Base-by-base conservation (phyloP, 2,329 filamentous ascomycete species). In the Aspergillus sp. region DNA sequence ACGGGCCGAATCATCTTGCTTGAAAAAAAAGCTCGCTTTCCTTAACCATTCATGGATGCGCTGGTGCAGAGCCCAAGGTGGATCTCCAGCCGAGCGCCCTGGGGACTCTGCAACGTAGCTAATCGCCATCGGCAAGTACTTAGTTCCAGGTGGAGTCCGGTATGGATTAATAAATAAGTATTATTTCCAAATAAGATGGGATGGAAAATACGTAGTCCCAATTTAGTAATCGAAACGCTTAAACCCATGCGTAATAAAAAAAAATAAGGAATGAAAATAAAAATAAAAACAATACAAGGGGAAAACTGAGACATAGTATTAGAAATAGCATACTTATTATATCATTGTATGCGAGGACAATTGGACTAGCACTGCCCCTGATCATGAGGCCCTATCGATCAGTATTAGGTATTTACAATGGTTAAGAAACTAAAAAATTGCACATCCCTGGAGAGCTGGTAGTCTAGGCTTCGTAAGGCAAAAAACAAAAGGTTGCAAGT, bases 81-180 rank as follows among this genome's bases (percentile, higher is more conserved):
- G 39, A 47, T 47, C 39, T 47, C 45, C 53, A 55, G 39, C 53
- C 39, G n/a, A 45, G 51, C 17, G 39, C 53, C n/a, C 25, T 55
- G 53, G 53, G 21, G 45, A 55, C 32, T 47, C 39, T 32, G 25
- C 39, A 45, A 50, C 25, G 45, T 45, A 55, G 13, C 53, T 55
- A 47, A 55, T 47, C 53, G 39, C 39, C n/a, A 19, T 43, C 23
- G 25, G 25, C 6, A 28, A 50, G 47, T 50, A 36, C 30, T 50
- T 17, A n/a, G 13, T 25, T 47, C 2, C 4, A 30, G 23, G 15
- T n/a, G 15, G 15, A 36, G 32, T 36, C 10, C 12, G 32, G 32
- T 36, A 36, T 13, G 32, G 32, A 15, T 36, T 15, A 36, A 13
- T 36, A 13, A 32, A 30, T 9, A 30, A 30, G 32, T 36, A 13